These are phyloP conservation scores for Ceratocystis albifundus DNA, from an alignment of 2,329 filamentous ascomycete genomes.

Conservation along the genomic window DNA sequence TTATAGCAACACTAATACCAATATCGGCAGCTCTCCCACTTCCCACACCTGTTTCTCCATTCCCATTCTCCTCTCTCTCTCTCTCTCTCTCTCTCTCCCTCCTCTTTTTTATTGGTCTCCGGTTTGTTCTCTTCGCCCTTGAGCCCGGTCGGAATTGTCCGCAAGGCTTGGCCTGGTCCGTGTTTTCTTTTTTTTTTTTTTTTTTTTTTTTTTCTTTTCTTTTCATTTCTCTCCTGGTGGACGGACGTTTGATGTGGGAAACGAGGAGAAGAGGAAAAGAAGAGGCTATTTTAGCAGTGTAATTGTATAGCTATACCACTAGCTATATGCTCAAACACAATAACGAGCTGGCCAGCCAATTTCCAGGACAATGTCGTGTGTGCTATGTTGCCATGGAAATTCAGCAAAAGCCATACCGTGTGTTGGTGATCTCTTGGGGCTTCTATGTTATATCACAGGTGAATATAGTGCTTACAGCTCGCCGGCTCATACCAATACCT, in stretches of 20 bases:
- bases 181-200: conserved; percentile 4
- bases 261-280: not conserved
- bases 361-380: not conserved
- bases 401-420: no score
- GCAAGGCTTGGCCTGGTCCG: conserved; percentile 7
- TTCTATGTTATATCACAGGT: conserved; percentile 1
- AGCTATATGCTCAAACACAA: no score
- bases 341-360: not conserved
- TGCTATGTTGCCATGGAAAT: not conserved
- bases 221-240: not conserved
- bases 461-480: not conserved
- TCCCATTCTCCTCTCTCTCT: not conserved
- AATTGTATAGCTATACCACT: not conserved
- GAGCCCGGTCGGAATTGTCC: not conserved
- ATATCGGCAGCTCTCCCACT: no score
- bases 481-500: not conserved
- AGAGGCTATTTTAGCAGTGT: not conserved
- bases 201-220: conserved; percentile 1
- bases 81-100: no score
- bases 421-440: no score
- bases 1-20: not conserved
- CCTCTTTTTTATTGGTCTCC: not conserved
- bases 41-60: not conserved
- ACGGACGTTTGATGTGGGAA: not conserved
- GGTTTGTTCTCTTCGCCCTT: conserved; percentile 9